A percentile compares a stretch with the other conserved stretches of the same genome.
Conservation (phyloP, 2,329 filamentous ascomycete species). For the Talaromyces sp. region DNA sequence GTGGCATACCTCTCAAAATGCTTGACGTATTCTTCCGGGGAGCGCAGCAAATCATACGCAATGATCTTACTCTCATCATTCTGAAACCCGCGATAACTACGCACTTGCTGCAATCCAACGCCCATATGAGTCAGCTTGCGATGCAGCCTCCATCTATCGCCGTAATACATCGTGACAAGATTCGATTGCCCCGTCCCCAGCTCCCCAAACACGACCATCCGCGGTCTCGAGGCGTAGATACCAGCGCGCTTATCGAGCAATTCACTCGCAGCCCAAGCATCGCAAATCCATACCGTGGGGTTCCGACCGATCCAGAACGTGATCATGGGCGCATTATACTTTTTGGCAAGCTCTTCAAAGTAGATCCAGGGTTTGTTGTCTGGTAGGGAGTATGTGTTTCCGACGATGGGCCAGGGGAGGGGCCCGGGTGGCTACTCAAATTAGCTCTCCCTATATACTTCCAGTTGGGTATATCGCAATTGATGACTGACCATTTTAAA, state of each 20-base stretch:
- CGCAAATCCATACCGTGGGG: conserved; percentile 29
- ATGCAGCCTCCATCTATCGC: conserved; percentile 38
- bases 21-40: conserved; percentile 42
- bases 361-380: conserved; percentile 57
- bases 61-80: conserved; percentile 53
- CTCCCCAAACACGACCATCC: conserved; percentile 29
- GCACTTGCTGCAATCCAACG: conserved; percentile 55
- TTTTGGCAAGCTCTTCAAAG: conserved; percentile 53
- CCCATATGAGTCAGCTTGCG: conserved; percentile 54
- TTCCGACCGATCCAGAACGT: conserved; percentile 55
- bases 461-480: not conserved
- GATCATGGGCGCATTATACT: conserved; percentile 50
- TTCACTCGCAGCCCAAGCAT: conserved; percentile 30
- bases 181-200: conserved; percentile 19
- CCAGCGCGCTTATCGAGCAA: conserved; percentile 36
- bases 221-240: conserved; percentile 35
- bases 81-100: conserved; percentile 53
- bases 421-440: conserved; percentile 52
- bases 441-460: not conserved
- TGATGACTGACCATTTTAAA: not conserved
- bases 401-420: conserved; percentile 53
- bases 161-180: conserved; percentile 21
- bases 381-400: conserved; percentile 56
- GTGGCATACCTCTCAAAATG: conserved; percentile 50
- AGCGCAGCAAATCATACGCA: conserved; percentile 25